Evolutionary conservation across 176 grass and related monocot genomes (phyloP).

Genomic region (Neostapfia colusana): DNA sequence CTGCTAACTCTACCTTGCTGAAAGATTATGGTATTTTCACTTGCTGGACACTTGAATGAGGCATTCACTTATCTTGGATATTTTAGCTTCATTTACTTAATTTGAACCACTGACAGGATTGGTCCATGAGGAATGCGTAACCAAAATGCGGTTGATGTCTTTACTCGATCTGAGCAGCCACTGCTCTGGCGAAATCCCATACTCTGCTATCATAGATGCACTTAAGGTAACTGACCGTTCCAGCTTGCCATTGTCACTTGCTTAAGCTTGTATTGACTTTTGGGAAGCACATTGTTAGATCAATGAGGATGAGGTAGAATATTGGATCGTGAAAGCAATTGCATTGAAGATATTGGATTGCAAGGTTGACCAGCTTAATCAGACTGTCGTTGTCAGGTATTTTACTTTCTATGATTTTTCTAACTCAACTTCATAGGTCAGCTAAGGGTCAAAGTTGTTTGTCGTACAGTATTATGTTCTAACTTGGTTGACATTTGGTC

Average conservation of each 20-base stretch:
- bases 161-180: conserved; percentile 76
- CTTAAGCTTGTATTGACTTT: background rate
- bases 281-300: conserved; percentile 49
- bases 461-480: background rate
- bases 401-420: background rate
- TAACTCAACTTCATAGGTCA: background rate
- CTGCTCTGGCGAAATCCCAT: conserved; percentile 69
- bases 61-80: background rate
- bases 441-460: background rate
- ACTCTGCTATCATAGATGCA: conserved; percentile 70
- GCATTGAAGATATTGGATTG: conserved; percentile 73
- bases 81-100: background rate
- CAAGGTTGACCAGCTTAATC: conserved; percentile 87
- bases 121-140: conserved; percentile 81
- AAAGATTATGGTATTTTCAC: conserved; percentile 63
- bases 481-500: conserved; percentile 11
- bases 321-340: conserved; percentile 96
- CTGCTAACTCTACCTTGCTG: conserved; percentile 61
- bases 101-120: conserved; percentile 45
- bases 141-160: conserved; percentile 89
- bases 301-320: conserved; percentile 82
- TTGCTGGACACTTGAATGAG: background rate
- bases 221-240: conserved; percentile 51
- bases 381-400: conserved; percentile 72
- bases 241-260: conserved; percentile 1